Evolutionary conservation across 257 asterid species (phyloP), one percentile per base, ranked within the genome.

Genomic region (Solanum megistacrolobum): DNA sequence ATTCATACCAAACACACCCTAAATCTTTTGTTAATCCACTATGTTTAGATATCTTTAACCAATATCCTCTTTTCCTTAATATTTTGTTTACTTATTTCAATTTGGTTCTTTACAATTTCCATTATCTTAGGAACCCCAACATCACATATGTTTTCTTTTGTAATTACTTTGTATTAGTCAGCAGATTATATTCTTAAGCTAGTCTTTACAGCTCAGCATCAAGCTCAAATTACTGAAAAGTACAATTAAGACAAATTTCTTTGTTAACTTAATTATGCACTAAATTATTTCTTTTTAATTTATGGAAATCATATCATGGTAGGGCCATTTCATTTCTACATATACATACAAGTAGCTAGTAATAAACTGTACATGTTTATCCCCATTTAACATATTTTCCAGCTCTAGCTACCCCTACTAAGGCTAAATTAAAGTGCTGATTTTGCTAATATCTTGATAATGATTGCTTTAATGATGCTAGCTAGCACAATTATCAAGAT

Each of bases 401-500:
- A 10, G 25, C 69, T 31, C 73, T 62, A 84, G 87, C 75, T 35
- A 66, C 34, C 74, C 87, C 87, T 66, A 83, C 34, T 23, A 55
- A 32, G 75, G 35, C 46, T 34, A 85, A 65, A 29, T 39, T 73
- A 85, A 85, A 85, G 87, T 68, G 68, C 32, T 85, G 39, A 39
- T 85, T 38, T 48, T 41, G 87, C 87, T 85, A 68, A 41, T 85
- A 85, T 85, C 62, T 71, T 65, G 35, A 65, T 65, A 68, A 85
- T 68, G 68, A 68, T 85, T 85, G 82, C 48, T 35, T 35, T 84
- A 68, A 58, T 84, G 78, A 60, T 62, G 87, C 75, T 84, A 68
- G 78, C 78, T 41, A 79, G 84, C 84, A 79, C 65, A 79, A 79
- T 41, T 78, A 79, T 79, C 65, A 79, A 79, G 20, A 39, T n/a